Base-by-base conservation (phyloP, 768 basidiomycete genomes). In the Hirschioporus abietinus region DNA sequence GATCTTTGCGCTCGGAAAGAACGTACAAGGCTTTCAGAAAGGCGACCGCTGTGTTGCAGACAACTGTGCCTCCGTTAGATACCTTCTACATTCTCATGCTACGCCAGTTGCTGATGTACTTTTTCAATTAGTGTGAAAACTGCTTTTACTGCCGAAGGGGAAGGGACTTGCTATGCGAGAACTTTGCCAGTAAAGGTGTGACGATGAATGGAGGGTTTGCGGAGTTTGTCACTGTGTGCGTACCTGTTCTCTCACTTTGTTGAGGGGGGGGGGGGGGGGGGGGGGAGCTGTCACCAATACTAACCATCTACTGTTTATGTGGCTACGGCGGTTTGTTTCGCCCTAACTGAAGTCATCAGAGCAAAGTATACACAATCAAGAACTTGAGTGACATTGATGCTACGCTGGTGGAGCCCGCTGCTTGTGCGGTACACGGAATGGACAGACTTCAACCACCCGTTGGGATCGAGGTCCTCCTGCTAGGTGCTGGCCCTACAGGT, bases 401-500 rank as follows among this genome's bases (percentile, higher is more conserved):
- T 0, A 94, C 92, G 1, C 85, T 96, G 23, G 82, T 95, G 36
- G 94, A 96, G 74, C 95, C 95, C 57, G 92, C 93, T 3, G 89
- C 94, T 6, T 96, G 94, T 70, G 95, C 95, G 35, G 86, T 96
- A 63, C 94, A 96, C 75, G 94, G 94, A 7, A 87, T 95, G 68
- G 94, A 96, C 78, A 93, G 93, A 76, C 85, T 96, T 66, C 85
- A 81, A 66, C 88, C 92, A 1, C 86, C 89, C 3, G 91, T 95
- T 67, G 94, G 94, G 27, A 80, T 91, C 57, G 92, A 95, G 63
- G 93, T 91, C 23, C 85, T 96, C 64, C 80, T 96, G 36, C 82
- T 95, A 60, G 94, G 94, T 63, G 91, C 94, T n/a, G 94, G 94
- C 15, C 93, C 94, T 0, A 96, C 94, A 4, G 91, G 94, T n/a